Base-by-base conservation (phyloP, 345 rosid species). In the Streptanthus diversifolius region DNA sequence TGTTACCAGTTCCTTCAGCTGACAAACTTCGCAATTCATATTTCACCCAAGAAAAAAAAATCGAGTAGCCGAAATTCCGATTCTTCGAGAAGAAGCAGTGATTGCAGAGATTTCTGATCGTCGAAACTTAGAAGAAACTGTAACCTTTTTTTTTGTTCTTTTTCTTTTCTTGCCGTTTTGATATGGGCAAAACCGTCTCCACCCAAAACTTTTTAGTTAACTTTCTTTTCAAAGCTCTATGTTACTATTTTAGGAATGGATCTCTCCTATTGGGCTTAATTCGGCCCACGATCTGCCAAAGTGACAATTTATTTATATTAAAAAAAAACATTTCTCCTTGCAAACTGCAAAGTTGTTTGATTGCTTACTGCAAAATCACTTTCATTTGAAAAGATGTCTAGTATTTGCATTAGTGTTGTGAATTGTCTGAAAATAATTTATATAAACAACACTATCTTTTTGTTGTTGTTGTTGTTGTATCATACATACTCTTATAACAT, bases 21-120 rank as follows among this genome's bases (percentile, higher is more conserved):
- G 90, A 75, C 96, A 93, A 73, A 88, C 93, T 83, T 93, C 97
- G 80, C 95, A 86, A 82, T 88, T 93, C 97, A 93, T 93, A 22
- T 69, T 59, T 75, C 47, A 45, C 70, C 33, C 33, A 14, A 22
- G 1, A 3, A 25, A 47, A 14, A 9, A 8, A 11, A 33, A 17
- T 22, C 45, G 63, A 59, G 5, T 25, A 45, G 3, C 41, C 27
- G 63, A 62, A 27, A 9, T 7, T 59, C 32, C 27, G 63, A 48
- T 32, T 43, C 27, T 10, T 37, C 29, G 72, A 27, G 63, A 48
- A 37, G 44, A 51, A 37, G 60, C 13, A 22, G 12, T 5, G 24
- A 11, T 15, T 66, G 12, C 6, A 10, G 29, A 55, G 71, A 40
- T 21, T 74, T 19, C 2, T 21, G 78, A 59, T 68, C 74, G 77